Conservation (phyloP, 2,329 filamentous ascomycete genomes). For the Talaromyces sp. region DNA sequence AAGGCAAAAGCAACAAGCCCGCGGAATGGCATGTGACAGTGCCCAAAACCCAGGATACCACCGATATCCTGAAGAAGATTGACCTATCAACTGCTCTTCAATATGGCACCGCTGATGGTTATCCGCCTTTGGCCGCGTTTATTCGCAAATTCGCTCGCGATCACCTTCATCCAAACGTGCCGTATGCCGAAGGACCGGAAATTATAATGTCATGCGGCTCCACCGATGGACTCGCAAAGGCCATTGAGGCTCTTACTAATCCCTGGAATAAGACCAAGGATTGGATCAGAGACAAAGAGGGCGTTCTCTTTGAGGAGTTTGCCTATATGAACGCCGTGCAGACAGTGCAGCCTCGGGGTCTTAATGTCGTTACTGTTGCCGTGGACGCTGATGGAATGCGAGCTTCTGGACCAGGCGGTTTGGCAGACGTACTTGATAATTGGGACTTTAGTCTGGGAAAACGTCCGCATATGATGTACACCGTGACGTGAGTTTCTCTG, state of each 20-base stretch:
- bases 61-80: conserved; percentile 63
- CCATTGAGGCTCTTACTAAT: conserved; percentile 68
- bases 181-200: conserved; percentile 71
- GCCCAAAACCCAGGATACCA: conserved; percentile 59
- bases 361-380: conserved; percentile 68
- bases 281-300: conserved; percentile 64
- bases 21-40: conserved; percentile 59
- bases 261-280: conserved; percentile 67
- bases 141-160: conserved; percentile 71
- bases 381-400: conserved; percentile 77
- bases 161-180: conserved; percentile 73
- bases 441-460: conserved; percentile 73
- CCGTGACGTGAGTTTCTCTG: conserved; percentile 64
- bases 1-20: conserved; percentile 31
- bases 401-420: conserved; percentile 64
- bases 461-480: conserved; percentile 80
- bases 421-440: conserved; percentile 71
- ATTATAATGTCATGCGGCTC: conserved; percentile 74
- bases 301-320: conserved; percentile 72
- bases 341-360: conserved; percentile 60
- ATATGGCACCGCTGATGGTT: conserved; percentile 78
- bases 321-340: conserved; percentile 73
- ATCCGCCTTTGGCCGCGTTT: conserved; percentile 72
- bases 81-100: conserved; percentile 78
- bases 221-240: conserved; percentile 80